Base-by-base conservation (phyloP, 257 asterid species). In the Plantago major region DNA sequence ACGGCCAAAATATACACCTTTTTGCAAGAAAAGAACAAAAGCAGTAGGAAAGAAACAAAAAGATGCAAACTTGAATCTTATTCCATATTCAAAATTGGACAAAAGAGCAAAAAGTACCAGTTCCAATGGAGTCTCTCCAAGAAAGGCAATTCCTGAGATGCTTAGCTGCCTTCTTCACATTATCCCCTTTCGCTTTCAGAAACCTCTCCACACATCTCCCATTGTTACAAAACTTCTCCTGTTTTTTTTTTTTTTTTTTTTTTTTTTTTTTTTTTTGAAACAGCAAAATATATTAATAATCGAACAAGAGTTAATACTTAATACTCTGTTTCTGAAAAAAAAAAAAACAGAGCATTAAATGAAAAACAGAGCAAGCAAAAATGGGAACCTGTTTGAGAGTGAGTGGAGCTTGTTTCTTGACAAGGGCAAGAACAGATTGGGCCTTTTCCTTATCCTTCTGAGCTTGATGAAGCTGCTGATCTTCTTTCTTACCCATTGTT, bases 121-220 rank as follows among this genome's bases (percentile, higher is more conserved):
- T 79, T 55, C 87, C 91, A 1, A 89, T 69, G 68, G 87, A 78
- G 62, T 89, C 95, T 81, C 99, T 85, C 99, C 99, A 93, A 18
- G 83, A 62, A 55, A 93, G 96, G 72, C 90, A 89, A 58, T 18
- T 77, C 43, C 91, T 76, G 6, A 93, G 77, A 13, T 81, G 95
- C 76, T 89, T 93, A 16, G 93, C 86, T 65, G 99, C 83, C 80
- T 87, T 93, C 79, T 93, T 93, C 67, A 83, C 96, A 71, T 37
- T 82, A 17, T 89, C 95, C 3, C 96, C 95, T 79, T 81, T 93
- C 11, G 78, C 77, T 71, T 79, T 87, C 74, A 93, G 62, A 68
- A 93, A 89, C 53, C 99, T 78, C 83, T 82, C 94, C 18, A 93
- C 88, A 70, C 99, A 89, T 28, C 56, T 89, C 37, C 37, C 37